Percentiles rank a stretch among this genome's conserved stretches.
Conservation (phyloP, 2,329 filamentous ascomycete genomes). For the Basipetospora chlamydospora region DNA sequence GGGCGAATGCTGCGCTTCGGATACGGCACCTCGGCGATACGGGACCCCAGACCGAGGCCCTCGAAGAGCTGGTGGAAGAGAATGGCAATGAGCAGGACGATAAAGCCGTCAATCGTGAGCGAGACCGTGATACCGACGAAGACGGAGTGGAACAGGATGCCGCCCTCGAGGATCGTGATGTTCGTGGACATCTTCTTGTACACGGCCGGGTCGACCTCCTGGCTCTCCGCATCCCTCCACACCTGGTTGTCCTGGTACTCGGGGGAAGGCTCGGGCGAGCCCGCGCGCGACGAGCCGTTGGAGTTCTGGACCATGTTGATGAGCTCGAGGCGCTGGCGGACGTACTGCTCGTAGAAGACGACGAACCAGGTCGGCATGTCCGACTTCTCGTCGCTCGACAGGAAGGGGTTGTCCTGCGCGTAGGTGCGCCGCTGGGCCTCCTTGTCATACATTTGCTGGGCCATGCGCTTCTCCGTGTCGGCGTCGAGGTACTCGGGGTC, state of each 20-base stretch:
- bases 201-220: slow-evolving; percentile 26
- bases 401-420: slow-evolving; percentile 11
- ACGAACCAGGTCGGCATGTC: slow-evolving; percentile 49
- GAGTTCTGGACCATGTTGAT: slow-evolving; percentile 33
- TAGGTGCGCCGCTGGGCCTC: slow-evolving; percentile 12
- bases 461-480: slow-evolving; percentile 26
- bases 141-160: slow-evolving; percentile 66
- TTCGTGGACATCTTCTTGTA: slow-evolving; percentile 54
- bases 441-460: slow-evolving; percentile 24
- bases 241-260: slow-evolving; percentile 7
- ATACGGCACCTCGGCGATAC: slow-evolving; percentile 53
- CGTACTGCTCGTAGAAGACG: slow-evolving; percentile 48
- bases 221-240: slow-evolving; percentile 26
- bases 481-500: slow-evolving; percentile 21
- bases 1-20: slow-evolving; percentile 39
- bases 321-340: slow-evolving; percentile 45
- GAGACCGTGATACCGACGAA: slow-evolving; percentile 63
- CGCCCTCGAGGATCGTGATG: slow-evolving; percentile 60
- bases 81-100: slow-evolving; percentile 53
- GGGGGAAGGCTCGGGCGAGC: slow-evolving; percentile 10
- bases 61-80: slow-evolving; percentile 58
- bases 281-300: background rate
- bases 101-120: slow-evolving; percentile 52
- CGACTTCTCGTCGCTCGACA: slow-evolving; percentile 16
- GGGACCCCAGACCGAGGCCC: slow-evolving; percentile 54